Conservation (phyloP, 192 early-diverging fungal genomes). For the Coemansia sp. region DNA sequence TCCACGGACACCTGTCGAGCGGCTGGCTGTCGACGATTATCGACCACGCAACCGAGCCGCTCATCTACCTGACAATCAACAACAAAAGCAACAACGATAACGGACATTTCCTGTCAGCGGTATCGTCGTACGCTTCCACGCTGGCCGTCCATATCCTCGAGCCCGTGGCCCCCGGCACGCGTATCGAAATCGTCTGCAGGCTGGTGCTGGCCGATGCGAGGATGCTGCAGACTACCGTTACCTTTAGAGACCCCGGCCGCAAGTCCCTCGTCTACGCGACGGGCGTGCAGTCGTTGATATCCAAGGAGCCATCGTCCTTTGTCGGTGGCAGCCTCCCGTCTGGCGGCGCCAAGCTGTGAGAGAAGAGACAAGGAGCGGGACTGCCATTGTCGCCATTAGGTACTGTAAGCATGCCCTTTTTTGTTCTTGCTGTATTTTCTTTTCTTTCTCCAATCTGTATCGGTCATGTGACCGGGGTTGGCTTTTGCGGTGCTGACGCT, state of each 20-base stretch:
- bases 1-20: conserved; percentile 22
- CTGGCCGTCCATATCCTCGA: conserved; percentile 29
- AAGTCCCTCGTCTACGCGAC: conserved; percentile 19
- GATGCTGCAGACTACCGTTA: conserved; percentile 24
- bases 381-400: background rate
- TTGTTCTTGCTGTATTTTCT: no score
- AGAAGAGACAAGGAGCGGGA: background rate
- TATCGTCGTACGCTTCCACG: conserved; percentile 12
- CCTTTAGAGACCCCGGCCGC: conserved; percentile 26
- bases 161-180: conserved; percentile 13
- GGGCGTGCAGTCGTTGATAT: conserved; percentile 19
- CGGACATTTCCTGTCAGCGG: no score
- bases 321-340: no score
- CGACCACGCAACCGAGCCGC: conserved; percentile 24
- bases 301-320: conserved; percentile 2
- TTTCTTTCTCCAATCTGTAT: no score
- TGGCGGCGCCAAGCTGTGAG: background rate
- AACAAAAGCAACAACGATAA: background rate
- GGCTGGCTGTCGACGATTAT: conserved; percentile 28
- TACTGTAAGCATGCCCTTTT: no score
- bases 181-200: conserved; percentile 26
- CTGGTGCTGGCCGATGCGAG: conserved; percentile 24
- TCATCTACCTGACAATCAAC: background rate
- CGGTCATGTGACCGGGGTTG: no score
- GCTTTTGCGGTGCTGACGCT: no score